Percentiles rank a stretch among this genome's conserved stretches.
phyloP scores from a whole-genome alignment of 306 rosid species.

The Quercus mongolica region DNA sequence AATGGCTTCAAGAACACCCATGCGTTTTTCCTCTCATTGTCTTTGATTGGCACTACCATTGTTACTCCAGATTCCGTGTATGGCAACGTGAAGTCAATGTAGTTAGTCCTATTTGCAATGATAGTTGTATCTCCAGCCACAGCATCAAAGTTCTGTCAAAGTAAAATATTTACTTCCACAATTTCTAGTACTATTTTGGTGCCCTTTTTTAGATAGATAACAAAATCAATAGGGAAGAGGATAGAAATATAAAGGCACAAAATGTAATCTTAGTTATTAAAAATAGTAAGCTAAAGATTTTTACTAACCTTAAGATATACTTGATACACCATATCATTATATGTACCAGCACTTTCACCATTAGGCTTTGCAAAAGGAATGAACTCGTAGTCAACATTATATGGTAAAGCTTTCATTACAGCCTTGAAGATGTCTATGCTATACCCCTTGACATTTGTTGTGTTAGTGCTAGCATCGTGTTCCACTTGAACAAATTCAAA shows the following conservation, averaged over 20 bases:
- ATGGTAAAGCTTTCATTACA: slow-evolving; percentile 21
- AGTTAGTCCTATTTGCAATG: slow-evolving; percentile 15
- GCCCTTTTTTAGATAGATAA: neutral
- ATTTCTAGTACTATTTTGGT: neutral
- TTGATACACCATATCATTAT: slow-evolving; percentile 30
- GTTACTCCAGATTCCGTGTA: slow-evolving; percentile 32
- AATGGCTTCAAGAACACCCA: slow-evolving; percentile 50
- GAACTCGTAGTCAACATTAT: slow-evolving; percentile 22
- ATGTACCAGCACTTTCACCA: slow-evolving; percentile 14
- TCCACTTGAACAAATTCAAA: slow-evolving; percentile 23
- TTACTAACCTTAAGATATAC: slow-evolving; percentile 26
- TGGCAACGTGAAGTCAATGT: slow-evolving; percentile 48
- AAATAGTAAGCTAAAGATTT: no score
- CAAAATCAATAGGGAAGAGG: no score
- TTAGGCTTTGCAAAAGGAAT: slow-evolving; percentile 19
- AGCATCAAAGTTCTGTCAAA: slow-evolving; percentile 27
- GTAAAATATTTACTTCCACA: no score
- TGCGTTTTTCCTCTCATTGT: neutral
- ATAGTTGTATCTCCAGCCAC: slow-evolving; percentile 46
- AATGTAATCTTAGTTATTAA: neutral
- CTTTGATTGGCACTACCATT: slow-evolving; percentile 31
- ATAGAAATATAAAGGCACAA: no score
- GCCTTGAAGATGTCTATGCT: slow-evolving; percentile 34
- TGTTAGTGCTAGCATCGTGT: slow-evolving; percentile 3
- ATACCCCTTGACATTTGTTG: slow-evolving; percentile 10